phyloP scores from a whole-genome alignment of 2,329 filamentous ascomycete species.

The Huntiella abstrusa region DNA sequence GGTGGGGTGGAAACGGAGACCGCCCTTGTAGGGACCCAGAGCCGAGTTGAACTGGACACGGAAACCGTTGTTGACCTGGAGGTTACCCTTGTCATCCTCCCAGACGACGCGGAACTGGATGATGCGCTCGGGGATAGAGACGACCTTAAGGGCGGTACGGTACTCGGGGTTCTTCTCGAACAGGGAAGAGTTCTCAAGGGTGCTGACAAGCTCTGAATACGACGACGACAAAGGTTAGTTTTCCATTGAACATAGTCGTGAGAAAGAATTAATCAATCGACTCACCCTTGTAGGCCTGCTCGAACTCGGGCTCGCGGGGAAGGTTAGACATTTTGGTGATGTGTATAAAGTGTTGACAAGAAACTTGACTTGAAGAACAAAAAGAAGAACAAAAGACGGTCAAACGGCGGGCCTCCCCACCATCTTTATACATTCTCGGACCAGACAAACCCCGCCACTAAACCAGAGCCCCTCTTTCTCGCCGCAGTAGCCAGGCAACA shows the following conservation, averaged over 20 bases:
- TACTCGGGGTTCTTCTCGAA: constrained; percentile 92
- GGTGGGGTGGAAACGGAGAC: constrained; percentile 81
- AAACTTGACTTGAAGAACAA: neutral
- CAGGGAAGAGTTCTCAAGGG: constrained; percentile 81
- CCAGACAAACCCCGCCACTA: too few species aligned
- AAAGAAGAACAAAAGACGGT: neutral
- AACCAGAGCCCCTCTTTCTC: neutral
- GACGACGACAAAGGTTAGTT: neutral
- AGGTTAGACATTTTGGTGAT: constrained; percentile 55
- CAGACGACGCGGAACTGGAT: constrained; percentile 96
- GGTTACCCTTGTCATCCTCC: constrained; percentile 80
- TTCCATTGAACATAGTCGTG: too few species aligned
- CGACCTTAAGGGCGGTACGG: constrained; percentile 72
- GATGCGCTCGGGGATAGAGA: constrained; percentile 80
- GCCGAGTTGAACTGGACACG: constrained; percentile 98
- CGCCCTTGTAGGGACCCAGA: constrained; percentile 94
- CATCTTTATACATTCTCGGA: constrained; percentile 6
- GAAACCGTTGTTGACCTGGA: constrained; percentile 87
- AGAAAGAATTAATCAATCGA: neutral
- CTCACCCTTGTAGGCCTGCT: constrained; percentile 92
- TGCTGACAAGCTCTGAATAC: constrained; percentile 70
- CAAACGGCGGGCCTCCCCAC: neutral
- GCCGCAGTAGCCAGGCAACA: neutral
- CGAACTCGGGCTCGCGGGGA: constrained; percentile 82
- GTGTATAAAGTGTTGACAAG: neutral